Conservation (phyloP, 1,284 basidiomycete species). For the Singerocomus inundabilis region DNA sequence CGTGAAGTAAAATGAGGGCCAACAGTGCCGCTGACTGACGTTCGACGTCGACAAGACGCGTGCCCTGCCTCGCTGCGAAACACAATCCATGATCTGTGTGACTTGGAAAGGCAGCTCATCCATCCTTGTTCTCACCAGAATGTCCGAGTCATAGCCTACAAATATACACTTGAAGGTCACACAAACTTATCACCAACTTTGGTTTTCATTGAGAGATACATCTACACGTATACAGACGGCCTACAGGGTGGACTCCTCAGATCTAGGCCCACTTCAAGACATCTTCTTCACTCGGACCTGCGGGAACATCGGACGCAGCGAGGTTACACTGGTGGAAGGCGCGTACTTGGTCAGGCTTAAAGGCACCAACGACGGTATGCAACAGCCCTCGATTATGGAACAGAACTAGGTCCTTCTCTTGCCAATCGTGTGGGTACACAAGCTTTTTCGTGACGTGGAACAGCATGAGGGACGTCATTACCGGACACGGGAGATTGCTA, state of each 20-base stretch:
- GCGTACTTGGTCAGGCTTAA: constrained; percentile 60
- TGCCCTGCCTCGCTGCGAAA: not conserved
- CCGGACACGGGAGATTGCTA: not conserved
- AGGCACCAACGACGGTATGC: constrained; percentile 71
- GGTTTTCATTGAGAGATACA: constrained; percentile 10
- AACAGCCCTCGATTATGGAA: constrained; percentile 74
- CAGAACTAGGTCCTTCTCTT: constrained; percentile 61
- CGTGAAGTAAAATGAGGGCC: not conserved
- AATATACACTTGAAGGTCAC: constrained; percentile 3
- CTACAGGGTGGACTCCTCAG: not conserved
- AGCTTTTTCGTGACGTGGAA: constrained; percentile 31
- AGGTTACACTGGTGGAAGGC: constrained; percentile 69
- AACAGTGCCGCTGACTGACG: not conserved
- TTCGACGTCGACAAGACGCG: not conserved
- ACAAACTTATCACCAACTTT: constrained; percentile 2
- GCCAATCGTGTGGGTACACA: constrained; percentile 60
- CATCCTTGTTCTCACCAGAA: constrained; percentile 1
- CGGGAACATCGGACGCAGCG: constrained; percentile 56
- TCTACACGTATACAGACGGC: constrained; percentile 8
- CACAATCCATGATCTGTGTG: constrained; percentile 13
- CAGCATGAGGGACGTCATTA: not conserved
- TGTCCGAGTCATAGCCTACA: constrained; percentile 16
- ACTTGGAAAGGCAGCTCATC: constrained; percentile 7
- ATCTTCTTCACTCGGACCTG: constrained; percentile 51
- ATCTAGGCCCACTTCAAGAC: constrained; percentile 42